Base-by-base conservation (phyloP, 352 stramenopile genomes). In the Phytophthora idaei region DNA sequence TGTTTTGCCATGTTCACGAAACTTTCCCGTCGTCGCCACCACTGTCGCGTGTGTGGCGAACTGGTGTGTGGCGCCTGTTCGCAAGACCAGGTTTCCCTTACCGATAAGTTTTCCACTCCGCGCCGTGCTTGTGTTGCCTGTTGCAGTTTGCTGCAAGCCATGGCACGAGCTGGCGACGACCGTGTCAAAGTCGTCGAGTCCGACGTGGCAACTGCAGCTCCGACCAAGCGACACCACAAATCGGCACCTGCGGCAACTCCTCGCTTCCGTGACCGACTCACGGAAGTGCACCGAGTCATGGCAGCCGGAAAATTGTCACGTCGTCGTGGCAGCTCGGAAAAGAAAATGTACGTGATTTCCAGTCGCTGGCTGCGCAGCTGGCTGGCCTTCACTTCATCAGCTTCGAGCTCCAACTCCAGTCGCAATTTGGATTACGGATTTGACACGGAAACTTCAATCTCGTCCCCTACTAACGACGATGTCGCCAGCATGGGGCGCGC, bases 11-110 rank as follows among this genome's bases (percentile, higher is more conserved):
- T 84, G 63, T 93, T 93, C 67, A 89, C 82, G 21, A 91, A 84
- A 59, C 75, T 92, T 34, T 84, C 83, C 41, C 80, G 82, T 2
- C 85, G 87, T 1, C 86, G 86, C 8, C 85, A 93, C 67, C 87
- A 95, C 56, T 95, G 87, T 61, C 83, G 87, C 48, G 72, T 93
- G 21, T 95, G 87, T 53, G 87, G 87, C 48, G 79, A 91, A 53
- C 65, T 95, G 46, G 78, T 95, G 39, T 95, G 87, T 48, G 83
- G 84, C 46, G 73, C 80, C 14, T 95, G 87, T 54, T 92, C 85
- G 29, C 71, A 72, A 41, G 84, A 90, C 64, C 79, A 87, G 50
- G 80, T 88, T 15, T 57, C 77, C 32, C 64, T 90, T n/a, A 70
- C 71, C 10, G 72, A 71, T 31, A 77, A 79, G 45, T 92, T 92